phyloP scores from a whole-genome alignment of 805 yeast species.

The Wickerhamomyces tratensis region DNA sequence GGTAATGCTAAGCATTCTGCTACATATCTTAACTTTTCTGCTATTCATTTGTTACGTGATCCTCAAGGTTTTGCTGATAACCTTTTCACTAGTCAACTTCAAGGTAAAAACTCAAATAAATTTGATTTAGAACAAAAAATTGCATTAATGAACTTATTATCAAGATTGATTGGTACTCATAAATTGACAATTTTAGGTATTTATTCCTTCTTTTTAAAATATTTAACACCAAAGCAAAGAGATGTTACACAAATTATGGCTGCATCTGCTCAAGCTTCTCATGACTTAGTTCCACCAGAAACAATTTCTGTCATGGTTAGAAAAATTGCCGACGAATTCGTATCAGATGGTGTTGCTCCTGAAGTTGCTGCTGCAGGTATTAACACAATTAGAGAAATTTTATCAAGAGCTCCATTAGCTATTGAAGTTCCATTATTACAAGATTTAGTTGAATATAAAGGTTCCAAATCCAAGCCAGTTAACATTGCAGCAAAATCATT shows the following conservation, averaged over 20 bases:
- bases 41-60: constrained; percentile 87
- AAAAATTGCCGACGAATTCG: constrained; percentile 94
- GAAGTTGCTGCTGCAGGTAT: constrained; percentile 98
- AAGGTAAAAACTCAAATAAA: constrained; percentile 57
- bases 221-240: constrained; percentile 86
- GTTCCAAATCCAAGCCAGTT: constrained; percentile 90
- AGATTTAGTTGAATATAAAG: constrained; percentile 83
- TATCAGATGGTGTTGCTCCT: constrained; percentile 95
- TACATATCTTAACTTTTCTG: constrained; percentile 82
- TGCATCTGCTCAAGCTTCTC: constrained; percentile 93
- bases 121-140: constrained; percentile 85
- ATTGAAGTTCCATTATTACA: constrained; percentile 82
- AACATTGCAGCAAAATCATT: constrained; percentile 89
- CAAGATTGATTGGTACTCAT: constrained; percentile 90
- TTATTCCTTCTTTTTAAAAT: constrained; percentile 82
- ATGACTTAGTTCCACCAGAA: constrained; percentile 97
- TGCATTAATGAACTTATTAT: constrained; percentile 74
- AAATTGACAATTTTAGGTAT: constrained; percentile 84
- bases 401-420: constrained; percentile 90
- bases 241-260: constrained; percentile 96
- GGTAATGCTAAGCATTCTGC: constrained; percentile 44
- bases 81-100: constrained; percentile 62
- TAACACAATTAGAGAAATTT: constrained; percentile 88
- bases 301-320: constrained; percentile 69
- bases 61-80: constrained; percentile 97